Evolutionary conservation across 768 basidiomycete genomes (phyloP), one percentile per base, ranked within the genome.

Genomic region (Xerocomellus dryophilus): DNA sequence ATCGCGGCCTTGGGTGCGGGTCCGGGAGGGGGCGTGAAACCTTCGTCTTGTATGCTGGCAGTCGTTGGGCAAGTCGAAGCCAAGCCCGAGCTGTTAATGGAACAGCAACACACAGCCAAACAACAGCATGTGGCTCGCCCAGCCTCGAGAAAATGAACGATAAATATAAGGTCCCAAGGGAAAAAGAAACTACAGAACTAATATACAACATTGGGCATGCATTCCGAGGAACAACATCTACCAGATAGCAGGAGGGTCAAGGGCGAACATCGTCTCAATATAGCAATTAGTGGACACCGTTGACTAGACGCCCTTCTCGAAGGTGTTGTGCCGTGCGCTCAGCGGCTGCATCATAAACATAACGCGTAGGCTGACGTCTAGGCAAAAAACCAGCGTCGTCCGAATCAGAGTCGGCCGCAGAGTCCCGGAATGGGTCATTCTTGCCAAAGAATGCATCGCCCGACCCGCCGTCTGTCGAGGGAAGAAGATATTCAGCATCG

Each of bases 321-420:
- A 87, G 74, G 52, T 82, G 75, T 72, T 84, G 77, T 59, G 80
- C 74, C 48, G 83, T 82, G 57, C 89, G 81, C 68, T 96, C 93
- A 23, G 91, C 91, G 6, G 86, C 91, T 0, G 93, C 93, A 66
- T 97, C 93, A 68, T 97, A 97, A n/a, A 88, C 91, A 70, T 87
- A 94, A 14, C 80, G 80, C 23, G 83, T 77, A 3, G 83, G 81
- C 18, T 71, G 78, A 44, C 78, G 80, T 57, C 62, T 63, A 27
- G 67, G 36, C 69, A 69, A 62, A 68, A 72, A 15, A 53, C 61
- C 53, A 36, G 45, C 42, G 17, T 81, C 79, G 21, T 83, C 83
- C 10, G 76, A 76, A 44, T 84, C 84, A 25, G 78, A 80, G 40
- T 83, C 80, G 12, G 67, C 50, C 5, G 53, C 47, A 60, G 68